Conservation (phyloP, 208 protist genomes). For the Acanthamoeba castellanii region DNA sequence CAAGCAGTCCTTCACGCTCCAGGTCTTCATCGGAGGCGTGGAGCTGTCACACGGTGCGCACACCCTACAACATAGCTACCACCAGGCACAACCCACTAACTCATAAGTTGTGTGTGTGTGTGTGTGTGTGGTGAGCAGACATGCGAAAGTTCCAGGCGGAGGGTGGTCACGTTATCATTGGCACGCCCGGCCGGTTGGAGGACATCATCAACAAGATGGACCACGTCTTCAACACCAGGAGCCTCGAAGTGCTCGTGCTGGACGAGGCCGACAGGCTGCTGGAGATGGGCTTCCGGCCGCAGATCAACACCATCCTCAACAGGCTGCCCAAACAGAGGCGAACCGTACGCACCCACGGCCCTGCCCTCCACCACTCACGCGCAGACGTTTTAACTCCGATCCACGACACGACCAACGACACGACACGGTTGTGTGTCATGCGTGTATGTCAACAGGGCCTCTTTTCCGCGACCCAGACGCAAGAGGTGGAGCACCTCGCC, state of each 20-base stretch:
- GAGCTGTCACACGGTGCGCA: constrained; percentile 68
- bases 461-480: constrained; percentile 91
- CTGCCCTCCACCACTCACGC: background rate
- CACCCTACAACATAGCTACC: background rate
- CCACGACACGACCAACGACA: background rate
- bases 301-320: constrained; percentile 87
- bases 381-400: constrained; percentile 57
- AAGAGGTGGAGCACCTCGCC: constrained; percentile 85
- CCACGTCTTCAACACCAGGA: constrained; percentile 69
- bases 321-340: constrained; percentile 90
- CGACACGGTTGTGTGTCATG: too few species aligned
- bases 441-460: too few species aligned
- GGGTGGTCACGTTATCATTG: constrained; percentile 85
- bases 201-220: constrained; percentile 78
- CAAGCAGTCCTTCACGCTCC: constrained; percentile 56
- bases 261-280: constrained; percentile 92
- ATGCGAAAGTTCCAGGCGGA: constrained; percentile 51
- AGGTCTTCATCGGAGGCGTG: constrained; percentile 84
- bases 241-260: constrained; percentile 90
- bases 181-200: constrained; percentile 87
- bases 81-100: background rate
- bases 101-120: constrained; percentile 14
- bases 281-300: constrained; percentile 91
- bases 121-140: background rate
- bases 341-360: constrained; percentile 74